Base-by-base conservation (phyloP, 2,329 filamentous ascomycete genomes). In the Thelonectria olida region DNA sequence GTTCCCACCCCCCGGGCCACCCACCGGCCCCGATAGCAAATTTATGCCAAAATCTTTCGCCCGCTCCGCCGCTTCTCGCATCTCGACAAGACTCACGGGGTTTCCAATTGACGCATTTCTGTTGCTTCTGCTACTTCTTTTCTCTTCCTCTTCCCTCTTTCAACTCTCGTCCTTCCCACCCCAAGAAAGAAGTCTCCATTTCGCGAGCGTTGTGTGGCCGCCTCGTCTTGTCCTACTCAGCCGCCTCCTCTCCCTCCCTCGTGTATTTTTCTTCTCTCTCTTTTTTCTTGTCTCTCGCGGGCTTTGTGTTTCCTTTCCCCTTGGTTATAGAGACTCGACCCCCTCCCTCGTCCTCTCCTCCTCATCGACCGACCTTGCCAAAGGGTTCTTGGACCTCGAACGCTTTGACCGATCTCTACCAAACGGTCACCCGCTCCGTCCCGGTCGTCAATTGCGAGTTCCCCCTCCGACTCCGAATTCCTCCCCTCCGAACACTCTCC, bases 71-170 rank as follows among this genome's bases (percentile, higher is more conserved):
- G 52, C 51, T 59, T 47, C 50, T 55, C 58, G 34, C 58, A 61
- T 61, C 45, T 51, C 23, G 47, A 60, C 50, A 20, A 36, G 42
- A 48, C 48, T 61, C 47, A 51, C 55, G 68, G 67, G 67, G 63
- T 68, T 65, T 64, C 63, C 69, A 71, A 71, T 71, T 71, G 67
- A 71, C 69, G 66, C 67, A 70, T 67, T 65, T 72, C 56, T 59
- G 61, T 57, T 34, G 23, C 57, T 54, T 48, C 25, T 49, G 50
- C 41, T 50, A 38, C 42, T 55, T 61, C 49, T 55, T 58, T 58
- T 41, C 53, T 28, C 41, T 31, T 50, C 55, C n/a, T 54, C 56
- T 48, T 54, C 38, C 48, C 47, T 47, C 57, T 38, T 39, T 54
- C 39, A 62, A 50, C 61, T 23, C 65, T 61, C 44, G 57, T 50